Evolutionary conservation across 1,139 yeast genomes (phyloP).

Genomic region (Wickerhamiella infanticola): DNA sequence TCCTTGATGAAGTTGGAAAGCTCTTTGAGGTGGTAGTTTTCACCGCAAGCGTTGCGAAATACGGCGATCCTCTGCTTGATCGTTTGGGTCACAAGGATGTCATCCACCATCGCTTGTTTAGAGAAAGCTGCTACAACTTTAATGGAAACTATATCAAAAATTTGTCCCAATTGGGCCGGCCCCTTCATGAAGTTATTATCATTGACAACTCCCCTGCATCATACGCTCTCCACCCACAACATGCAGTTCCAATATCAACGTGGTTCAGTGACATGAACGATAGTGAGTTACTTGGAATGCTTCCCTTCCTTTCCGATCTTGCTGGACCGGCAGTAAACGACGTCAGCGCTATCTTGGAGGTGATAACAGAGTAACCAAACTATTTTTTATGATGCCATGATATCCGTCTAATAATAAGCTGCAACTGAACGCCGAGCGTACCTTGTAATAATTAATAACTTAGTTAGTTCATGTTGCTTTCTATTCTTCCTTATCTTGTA

Average conservation of each 20-base stretch:
- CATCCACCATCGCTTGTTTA: conserved; percentile 80
- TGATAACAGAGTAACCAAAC: neutral
- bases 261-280: conserved; percentile 99
- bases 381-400: too few relatives aligned
- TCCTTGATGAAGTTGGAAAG: conserved; percentile 67
- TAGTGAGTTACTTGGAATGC: conserved; percentile 77
- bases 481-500: conserved; percentile 28
- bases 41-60: conserved; percentile 88
- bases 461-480: neutral
- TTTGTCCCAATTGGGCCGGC: conserved; percentile 85
- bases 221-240: conserved; percentile 92
- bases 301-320: conserved; percentile 81
- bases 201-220: conserved; percentile 97
- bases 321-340: conserved; percentile 54
- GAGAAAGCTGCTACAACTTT: conserved; percentile 67
- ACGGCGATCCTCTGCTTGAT: conserved; percentile 90
- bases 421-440: too few relatives aligned
- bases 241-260: conserved; percentile 93
- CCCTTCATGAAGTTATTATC: conserved; percentile 68
- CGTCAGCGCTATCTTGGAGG: conserved; percentile 60
- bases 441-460: too few relatives aligned
- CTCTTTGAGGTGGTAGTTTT: conserved; percentile 89
- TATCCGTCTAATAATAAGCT: too few relatives aligned
- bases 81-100: conserved; percentile 59
- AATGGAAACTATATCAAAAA: conserved; percentile 94